Percentiles rank a stretch among this genome's conserved stretches.
These are phyloP conservation scores for Nakazawaea peltata DNA, from an alignment of 805 yeast genomes.

Conservation along the genomic window DNA sequence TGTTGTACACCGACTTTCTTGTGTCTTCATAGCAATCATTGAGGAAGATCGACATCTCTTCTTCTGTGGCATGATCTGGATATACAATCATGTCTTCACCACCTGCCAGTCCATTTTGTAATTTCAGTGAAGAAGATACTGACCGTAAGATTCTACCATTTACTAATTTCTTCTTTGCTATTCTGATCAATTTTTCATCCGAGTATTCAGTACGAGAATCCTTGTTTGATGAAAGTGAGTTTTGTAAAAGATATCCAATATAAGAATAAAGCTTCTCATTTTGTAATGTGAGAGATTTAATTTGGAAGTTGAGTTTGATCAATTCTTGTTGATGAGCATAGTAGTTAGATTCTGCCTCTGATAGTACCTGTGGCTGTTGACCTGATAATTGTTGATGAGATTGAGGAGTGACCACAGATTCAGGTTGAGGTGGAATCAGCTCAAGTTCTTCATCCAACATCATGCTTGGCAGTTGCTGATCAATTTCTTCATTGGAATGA, in stretches of 20 bases:
- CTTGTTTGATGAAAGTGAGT: conserved; percentile 15
- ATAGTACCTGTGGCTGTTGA: conserved; percentile 3
- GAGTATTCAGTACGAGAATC: too few species aligned
- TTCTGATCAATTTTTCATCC: conserved; percentile 21
- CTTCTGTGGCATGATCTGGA: conserved; percentile 10
- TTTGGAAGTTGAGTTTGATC: conserved; percentile 42
- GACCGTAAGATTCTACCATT: conserved; percentile 8
- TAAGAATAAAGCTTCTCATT: conserved; percentile 49
- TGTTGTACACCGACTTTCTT: conserved; percentile 4
- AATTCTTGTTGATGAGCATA: conserved; percentile 33
- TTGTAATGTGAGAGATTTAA: conserved; percentile 44
- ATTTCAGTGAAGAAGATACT: conserved; percentile 13
- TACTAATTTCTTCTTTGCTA: conserved; percentile 35
- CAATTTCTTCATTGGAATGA: not conserved
- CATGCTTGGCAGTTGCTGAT: not conserved
- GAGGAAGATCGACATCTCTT: conserved; percentile 9
- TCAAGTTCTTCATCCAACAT: not conserved
- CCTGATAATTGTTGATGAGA: not conserved
- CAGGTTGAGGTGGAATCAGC: too few species aligned
- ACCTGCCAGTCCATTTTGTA: conserved; percentile 3
- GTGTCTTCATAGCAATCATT: not conserved
- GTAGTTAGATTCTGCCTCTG: conserved; percentile 1
- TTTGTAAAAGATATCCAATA: conserved; percentile 49
- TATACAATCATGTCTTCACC: not conserved
- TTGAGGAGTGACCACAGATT: too few species aligned